These are phyloP conservation scores for Apocynum venetum DNA, from an alignment of 257 asterid species.

Conservation along the genomic window DNA sequence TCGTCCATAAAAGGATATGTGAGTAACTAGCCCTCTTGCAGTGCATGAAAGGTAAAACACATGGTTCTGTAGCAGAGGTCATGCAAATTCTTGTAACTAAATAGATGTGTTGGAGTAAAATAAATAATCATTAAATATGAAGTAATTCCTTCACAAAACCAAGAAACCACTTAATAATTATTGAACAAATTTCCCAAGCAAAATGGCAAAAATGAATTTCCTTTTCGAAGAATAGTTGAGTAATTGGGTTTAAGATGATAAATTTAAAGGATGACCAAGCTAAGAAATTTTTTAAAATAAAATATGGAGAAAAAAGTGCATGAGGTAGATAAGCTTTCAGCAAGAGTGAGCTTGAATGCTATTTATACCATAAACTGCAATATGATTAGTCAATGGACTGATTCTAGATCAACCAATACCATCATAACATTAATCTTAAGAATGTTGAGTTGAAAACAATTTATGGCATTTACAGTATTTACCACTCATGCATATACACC, in stretches of 20 bases:
- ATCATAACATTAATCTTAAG: background rate
- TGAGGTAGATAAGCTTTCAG: background rate
- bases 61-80: background rate
- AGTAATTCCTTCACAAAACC: background rate
- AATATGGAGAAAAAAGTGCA: background rate
- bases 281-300: background rate
- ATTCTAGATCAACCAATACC: background rate
- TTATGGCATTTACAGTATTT: background rate
- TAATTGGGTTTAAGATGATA: background rate
- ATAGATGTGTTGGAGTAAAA: background rate
- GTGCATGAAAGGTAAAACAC: background rate
- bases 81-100: background rate
- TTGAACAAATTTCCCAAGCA: background rate
- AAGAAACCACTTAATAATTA: background rate
- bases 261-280: background rate
- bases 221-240: too few species aligned
- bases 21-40: background rate
- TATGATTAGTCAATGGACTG: background rate
- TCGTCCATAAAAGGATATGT: background rate
- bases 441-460: background rate
- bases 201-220: background rate
- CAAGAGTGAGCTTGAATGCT: background rate
- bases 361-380: background rate
- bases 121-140: background rate
- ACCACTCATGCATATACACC: background rate